phyloP scores from a whole-genome alignment of 371 early-diverging fungal species.

The Lichtheimia ornata region DNA sequence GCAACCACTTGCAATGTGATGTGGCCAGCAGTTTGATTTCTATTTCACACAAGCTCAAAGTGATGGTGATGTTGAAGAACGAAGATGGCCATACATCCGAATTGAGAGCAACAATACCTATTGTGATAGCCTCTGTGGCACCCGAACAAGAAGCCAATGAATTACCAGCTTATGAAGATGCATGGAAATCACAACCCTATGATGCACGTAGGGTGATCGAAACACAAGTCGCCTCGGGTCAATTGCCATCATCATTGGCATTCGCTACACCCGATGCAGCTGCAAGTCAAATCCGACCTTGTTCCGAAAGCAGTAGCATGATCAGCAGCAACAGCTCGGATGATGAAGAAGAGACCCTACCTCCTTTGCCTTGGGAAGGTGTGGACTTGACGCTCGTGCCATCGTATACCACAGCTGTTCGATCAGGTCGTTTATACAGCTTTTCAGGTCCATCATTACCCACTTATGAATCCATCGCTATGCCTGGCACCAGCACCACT shows the following conservation, averaged over 20 bases:
- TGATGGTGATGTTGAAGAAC: conserved; percentile 39
- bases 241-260: conserved; percentile 37
- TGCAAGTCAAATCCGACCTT: conserved; percentile 79
- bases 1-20: conserved; percentile 27
- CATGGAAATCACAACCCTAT: conserved; percentile 47
- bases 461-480: conserved; percentile 39
- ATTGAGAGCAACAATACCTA: conserved; percentile 40
- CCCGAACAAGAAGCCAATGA: conserved; percentile 38
- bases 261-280: conserved; percentile 80
- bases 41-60: conserved; percentile 42
- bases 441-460: conserved; percentile 34
- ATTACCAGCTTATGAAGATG: conserved; percentile 49
- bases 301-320: conserved; percentile 25
- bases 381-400: conserved; percentile 28
- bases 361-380: conserved; percentile 51
- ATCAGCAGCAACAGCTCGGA: too few relatives aligned
- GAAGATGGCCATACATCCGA: conserved; percentile 51
- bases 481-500: conserved; percentile 7
- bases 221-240: conserved; percentile 27
- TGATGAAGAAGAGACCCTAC: conserved; percentile 58
- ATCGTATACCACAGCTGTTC: conserved; percentile 26
- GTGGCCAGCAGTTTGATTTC: conserved; percentile 32
- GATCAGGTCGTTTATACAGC: conserved; percentile 25
- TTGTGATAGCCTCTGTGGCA: conserved; percentile 33
- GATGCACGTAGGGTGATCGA: conserved; percentile 29